phyloP scores from a whole-genome alignment of 1,284 basidiomycete genomes.

The Ustilago nuda region DNA sequence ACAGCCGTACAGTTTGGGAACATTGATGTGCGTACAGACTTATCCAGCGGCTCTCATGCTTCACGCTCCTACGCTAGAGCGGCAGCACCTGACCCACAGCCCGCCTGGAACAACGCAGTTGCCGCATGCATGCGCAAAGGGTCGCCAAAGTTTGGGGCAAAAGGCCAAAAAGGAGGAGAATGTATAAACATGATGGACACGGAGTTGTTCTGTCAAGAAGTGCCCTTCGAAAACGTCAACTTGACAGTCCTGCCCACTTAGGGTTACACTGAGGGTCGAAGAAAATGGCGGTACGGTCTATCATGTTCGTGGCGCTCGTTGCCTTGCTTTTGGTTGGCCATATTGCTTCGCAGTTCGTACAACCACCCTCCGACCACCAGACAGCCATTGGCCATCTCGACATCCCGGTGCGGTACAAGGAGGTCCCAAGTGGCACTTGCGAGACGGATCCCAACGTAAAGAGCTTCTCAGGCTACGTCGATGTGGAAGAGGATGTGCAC shows the following conservation, averaged over 20 bases:
- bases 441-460: slow-evolving; percentile 78
- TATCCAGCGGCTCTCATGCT: slow-evolving; percentile 9
- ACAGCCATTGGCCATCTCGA: slow-evolving; percentile 30
- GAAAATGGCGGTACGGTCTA: slow-evolving; percentile 4
- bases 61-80: not conserved
- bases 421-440: slow-evolving; percentile 75
- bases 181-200: not conserved
- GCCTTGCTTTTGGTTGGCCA: slow-evolving; percentile 7
- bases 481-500: slow-evolving; percentile 47
- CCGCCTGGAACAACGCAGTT: not conserved
- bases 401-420: slow-evolving; percentile 53
- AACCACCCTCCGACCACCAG: slow-evolving; percentile 38
- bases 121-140: not conserved
- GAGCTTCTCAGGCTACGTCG: slow-evolving; percentile 73
- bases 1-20: slow-evolving; percentile 9
- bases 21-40: not conserved
- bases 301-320: slow-evolving; percentile 6
- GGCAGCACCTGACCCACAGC: not conserved
- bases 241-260: not conserved
- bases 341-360: slow-evolving; percentile 29
- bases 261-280: not conserved
- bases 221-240: not conserved
- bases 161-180: not conserved
- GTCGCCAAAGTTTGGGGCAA: not conserved
- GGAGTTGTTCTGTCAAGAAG: not conserved